phyloP scores from a whole-genome alignment of 192 early-diverging fungal species.

The Backusella psychrophila region DNA sequence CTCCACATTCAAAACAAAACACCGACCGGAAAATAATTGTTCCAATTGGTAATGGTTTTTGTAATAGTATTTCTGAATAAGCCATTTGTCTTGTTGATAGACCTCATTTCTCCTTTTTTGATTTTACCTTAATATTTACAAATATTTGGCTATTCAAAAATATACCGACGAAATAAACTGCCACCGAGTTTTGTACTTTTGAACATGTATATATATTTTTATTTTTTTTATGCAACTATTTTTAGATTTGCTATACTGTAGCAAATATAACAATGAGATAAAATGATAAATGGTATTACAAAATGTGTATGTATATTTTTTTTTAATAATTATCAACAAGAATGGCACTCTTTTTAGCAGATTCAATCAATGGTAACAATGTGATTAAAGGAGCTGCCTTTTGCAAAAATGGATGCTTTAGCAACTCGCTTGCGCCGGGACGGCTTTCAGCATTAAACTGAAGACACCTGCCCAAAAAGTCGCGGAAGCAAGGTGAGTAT shows the following conservation, averaged over 20 bases:
- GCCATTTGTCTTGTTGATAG: too few species aligned
- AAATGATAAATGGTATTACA: not conserved
- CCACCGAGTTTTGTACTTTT: too few species aligned
- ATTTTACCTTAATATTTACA: not conserved
- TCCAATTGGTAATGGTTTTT: too few species aligned
- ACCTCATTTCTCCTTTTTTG: not conserved
- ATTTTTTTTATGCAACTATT: not conserved
- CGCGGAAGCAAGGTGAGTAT: conserved; percentile 66
- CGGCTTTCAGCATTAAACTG: conserved; percentile 81
- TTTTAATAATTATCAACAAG: not conserved
- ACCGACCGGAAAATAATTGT: not conserved
- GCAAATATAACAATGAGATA: not conserved
- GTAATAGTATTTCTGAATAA: too few species aligned
- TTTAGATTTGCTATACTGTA: not conserved
- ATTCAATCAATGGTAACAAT: conserved; percentile 70
- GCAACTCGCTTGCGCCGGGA: conserved; percentile 71
- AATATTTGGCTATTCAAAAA: not conserved
- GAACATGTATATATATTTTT: too few species aligned
- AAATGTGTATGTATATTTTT: not conserved
- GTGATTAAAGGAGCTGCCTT: conserved; percentile 80
- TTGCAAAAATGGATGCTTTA: conserved; percentile 82
- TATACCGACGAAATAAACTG: too few species aligned
- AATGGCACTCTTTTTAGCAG: conserved; percentile 13
- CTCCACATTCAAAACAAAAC: not conserved
- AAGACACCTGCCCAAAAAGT: conserved; percentile 78